Base-by-base conservation (phyloP, 176 grass and related monocot genomes). In the Oryza coarctata region DNA sequence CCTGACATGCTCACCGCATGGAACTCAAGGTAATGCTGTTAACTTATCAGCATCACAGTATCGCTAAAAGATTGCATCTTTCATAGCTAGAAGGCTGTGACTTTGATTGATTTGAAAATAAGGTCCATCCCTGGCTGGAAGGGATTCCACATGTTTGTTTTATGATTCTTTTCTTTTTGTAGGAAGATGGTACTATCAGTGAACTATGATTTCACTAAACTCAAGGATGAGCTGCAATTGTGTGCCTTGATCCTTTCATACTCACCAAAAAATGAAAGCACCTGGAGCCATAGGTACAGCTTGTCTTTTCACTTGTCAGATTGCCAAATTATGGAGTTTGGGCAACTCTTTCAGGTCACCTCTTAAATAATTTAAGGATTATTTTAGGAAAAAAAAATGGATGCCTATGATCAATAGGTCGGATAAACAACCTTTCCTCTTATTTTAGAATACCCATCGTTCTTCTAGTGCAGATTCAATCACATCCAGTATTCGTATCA, bases 1-100 rank as follows among this genome's bases (percentile, higher is more conserved):
- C 89, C 86, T n/a, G 90, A 94, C 73, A 80, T 92, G 23, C 80
- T 65, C 36, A 94, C 74, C 0, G 90, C 92, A 71, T 97, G 94
- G 94, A 97, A 97, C 74, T 90, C 80, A 3, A 94, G 94, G 92
- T 92, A 71, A 28, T 41, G 45, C 74, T 77, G 50, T 57, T 7
- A 57, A 23, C 52, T 8, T 57, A 52, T 27, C n/a, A n/a, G n/a
- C n/a, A n/a, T n/a, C 68, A 65, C 26, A 28, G 6, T 45, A 26
- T 63, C 7, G 26, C 23, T 66, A 57, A 45, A 29, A 20, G 5
- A 14, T 65, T 71, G 18, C 40, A 43, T 8, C 34, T 81, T 23
- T 11, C 9, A 39, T 13, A 17, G 34, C 7, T 81, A 50, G 31
- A 67, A n/a, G 27, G 22, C 9, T 20, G 15, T 18, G 15, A 20